Evolutionary conservation across 1,284 basidiomycete genomes (phyloP), one percentile per base, ranked within the genome.

Genomic region (Moesziomyces aphidis): DNA sequence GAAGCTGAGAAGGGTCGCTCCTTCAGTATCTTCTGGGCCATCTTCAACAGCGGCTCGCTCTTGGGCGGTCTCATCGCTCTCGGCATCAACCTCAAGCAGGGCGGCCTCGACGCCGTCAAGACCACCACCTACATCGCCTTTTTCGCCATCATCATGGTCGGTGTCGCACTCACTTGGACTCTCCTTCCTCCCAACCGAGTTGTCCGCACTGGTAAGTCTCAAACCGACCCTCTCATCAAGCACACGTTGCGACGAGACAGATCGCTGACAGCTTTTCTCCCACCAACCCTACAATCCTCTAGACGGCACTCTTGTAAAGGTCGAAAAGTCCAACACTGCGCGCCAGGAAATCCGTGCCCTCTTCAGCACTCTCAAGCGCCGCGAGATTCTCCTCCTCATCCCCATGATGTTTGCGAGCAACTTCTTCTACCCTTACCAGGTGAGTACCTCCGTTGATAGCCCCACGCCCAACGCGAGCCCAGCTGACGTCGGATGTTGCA

Each of bases 1-100:
- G 87, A 36, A 91, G 91, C 82, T 78, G 85, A 71, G 82, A 95
- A 95, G 85, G 93, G 93, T n/a, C 58, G 67, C 4, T 49, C 66
- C 81, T 93, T 95, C 69, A 90, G 89, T 22, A 87, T 91, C 46
- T 86, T 92, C 85, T 93, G 91, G 91, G 80, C 86, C 43, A 78
- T 77, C 62, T 92, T 92, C 87, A 92, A 92, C 59, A 63, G 84
- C 22, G 87, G 91, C 23, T 90, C 88, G 59, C 90, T 91, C 23
- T 88, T 92, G 42, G 91, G 91, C 10, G 87, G 89, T 5, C 87
- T 89, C 21, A 90, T 91, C 39, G 88, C 90, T 10, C 86, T 91
- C 15, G 78, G 76, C 22, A 60, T 79, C 39, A 65, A 72, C 34
- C 64, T 72, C 48, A 64, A 80, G 58, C 45, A 57, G 13, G 66